Evolutionary conservation across 768 basidiomycete species (phyloP), one percentile per base, ranked within the genome.

Genomic region (Xanthoconium purpureum): DNA sequence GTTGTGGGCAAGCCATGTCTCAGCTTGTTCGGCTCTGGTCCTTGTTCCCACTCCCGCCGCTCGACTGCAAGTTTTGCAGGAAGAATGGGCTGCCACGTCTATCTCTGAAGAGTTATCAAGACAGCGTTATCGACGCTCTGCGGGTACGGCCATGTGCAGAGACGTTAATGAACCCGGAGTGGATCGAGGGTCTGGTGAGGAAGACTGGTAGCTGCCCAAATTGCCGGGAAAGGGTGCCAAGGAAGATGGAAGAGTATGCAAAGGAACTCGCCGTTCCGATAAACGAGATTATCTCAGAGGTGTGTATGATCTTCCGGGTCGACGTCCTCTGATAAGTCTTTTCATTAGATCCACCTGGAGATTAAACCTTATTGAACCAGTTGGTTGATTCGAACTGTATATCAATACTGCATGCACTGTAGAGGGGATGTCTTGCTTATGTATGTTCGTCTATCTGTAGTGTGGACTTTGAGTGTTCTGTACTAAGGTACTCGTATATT

Each of bases 31-130:
- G 66, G n/a, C 59, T 70, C 39, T 71, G 70, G 70, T 55, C 70
- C 8, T 46, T 60, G 37, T 73, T 66, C 49, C 70, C 70, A 24
- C 58, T 73, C 0, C 70, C 70, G 5, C 64, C 55, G 20, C 59
- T 71, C 43, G 70, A 71, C 53, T 71, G 70, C 70, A 71, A 71
- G 55, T 60, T 68, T 35, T 71, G 70, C 57, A 70, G 70, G 58
- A 71, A 71, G 63, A 72, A 73, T 52, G 70, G 70, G 3, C 44
- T 71, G n/a, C 61, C 71, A 20, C 70, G 70, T 49, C 42, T 71
- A 35, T 60, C 71, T 7, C 45, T 70, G 9, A 73, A 68, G 56
- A 63, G 47, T 32, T 71, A 71, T 52, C 70, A 71, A 48, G 71
- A 72, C 53, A 68, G 70, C 28, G 71, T 73, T 14, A 70, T 71